Conservation (phyloP, 169 alveolate genomes). For the Theileria luwenshuni region DNA sequence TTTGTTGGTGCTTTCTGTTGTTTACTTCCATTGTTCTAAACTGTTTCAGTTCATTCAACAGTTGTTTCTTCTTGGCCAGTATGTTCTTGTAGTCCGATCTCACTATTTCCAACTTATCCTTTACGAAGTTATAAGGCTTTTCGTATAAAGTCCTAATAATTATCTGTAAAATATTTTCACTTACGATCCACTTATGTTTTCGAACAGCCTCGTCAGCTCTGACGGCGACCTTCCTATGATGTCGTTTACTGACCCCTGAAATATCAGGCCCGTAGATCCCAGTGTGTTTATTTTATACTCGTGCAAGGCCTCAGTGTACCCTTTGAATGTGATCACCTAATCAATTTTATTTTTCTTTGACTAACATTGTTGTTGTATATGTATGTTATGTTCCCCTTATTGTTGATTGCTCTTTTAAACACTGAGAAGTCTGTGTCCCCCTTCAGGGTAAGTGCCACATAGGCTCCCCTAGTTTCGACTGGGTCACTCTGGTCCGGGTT, state of each 20-base stretch:
- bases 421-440: constrained; percentile 71
- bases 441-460: constrained; percentile 78
- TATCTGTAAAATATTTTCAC: not conserved
- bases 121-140: constrained; percentile 57
- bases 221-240: constrained; percentile 83
- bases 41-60: constrained; percentile 48
- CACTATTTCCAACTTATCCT: constrained; percentile 48
- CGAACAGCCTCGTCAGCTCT: constrained; percentile 86
- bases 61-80: constrained; percentile 34
- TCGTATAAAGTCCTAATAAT: constrained; percentile 37
- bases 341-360: constrained; percentile 71
- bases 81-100: constrained; percentile 52
- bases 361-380: constrained; percentile 77
- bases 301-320: constrained; percentile 54
- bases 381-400: constrained; percentile 80
- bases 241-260: constrained; percentile 90
- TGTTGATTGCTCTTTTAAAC: constrained; percentile 80
- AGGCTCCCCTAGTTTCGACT: constrained; percentile 57
- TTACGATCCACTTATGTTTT: constrained; percentile 83
- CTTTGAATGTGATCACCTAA: constrained; percentile 56
- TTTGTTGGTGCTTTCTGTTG: constrained; percentile 29
- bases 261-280: constrained; percentile 81
- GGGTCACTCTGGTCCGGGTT: constrained; percentile 65
- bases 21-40: constrained; percentile 35
- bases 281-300: constrained; percentile 71